phyloP scores from a whole-genome alignment of 2,329 filamentous ascomycete genomes.

The Cyphellophora europaea region DNA sequence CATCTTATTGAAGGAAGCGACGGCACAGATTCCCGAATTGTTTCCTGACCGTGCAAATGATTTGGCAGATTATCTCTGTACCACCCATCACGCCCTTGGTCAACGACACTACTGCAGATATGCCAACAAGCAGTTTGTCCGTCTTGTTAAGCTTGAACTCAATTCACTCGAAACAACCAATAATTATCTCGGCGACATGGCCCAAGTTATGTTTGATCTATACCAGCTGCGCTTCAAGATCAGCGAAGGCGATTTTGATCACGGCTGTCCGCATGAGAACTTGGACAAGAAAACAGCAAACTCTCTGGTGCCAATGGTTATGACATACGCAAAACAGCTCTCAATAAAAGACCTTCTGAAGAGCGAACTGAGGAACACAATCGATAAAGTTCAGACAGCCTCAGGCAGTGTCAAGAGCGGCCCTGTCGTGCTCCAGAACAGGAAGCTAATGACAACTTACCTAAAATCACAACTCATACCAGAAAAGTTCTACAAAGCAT shows the following conservation, averaged over 20 bases:
- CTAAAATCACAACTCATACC: slow-evolving; percentile 79
- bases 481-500: slow-evolving; percentile 66
- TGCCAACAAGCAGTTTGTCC: slow-evolving; percentile 79
- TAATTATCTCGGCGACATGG: slow-evolving; percentile 77
- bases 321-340: slow-evolving; percentile 70
- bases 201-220: slow-evolving; percentile 74
- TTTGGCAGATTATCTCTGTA: slow-evolving; percentile 67
- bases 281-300: slow-evolving; percentile 74
- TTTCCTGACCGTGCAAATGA: slow-evolving; percentile 63
- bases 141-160: slow-evolving; percentile 79
- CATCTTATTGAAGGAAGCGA: slow-evolving; percentile 64
- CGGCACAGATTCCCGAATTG: slow-evolving; percentile 53
- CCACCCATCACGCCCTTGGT: slow-evolving; percentile 75
- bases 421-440: slow-evolving; percentile 75
- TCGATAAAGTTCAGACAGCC: slow-evolving; percentile 86
- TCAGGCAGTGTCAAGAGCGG: slow-evolving; percentile 71
- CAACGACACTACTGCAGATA: slow-evolving; percentile 76
- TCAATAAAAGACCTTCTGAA: slow-evolving; percentile 86
- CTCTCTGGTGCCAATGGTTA: slow-evolving; percentile 73
- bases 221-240: slow-evolving; percentile 70
- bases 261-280: slow-evolving; percentile 67
- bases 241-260: slow-evolving; percentile 60
- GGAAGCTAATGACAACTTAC: slow-evolving; percentile 70
- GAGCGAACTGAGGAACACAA: slow-evolving; percentile 78
- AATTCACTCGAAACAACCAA: slow-evolving; percentile 66